Conservation (phyloP, 225 moss, liverwort and hornwort species). For the Neckera pumila region DNA sequence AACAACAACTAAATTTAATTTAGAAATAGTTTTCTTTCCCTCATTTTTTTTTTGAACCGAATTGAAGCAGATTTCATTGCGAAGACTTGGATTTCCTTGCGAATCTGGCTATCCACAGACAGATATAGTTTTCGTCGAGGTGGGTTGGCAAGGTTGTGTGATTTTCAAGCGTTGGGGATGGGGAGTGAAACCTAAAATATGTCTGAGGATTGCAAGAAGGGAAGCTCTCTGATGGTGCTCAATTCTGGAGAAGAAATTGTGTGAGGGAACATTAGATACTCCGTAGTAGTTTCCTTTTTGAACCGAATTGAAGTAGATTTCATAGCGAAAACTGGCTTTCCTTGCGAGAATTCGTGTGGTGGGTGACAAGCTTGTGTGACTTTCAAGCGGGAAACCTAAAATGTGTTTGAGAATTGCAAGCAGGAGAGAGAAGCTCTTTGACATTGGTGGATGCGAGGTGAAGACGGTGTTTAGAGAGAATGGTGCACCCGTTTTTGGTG, state of each 20-base stretch:
- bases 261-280: neutral
- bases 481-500: conserved; percentile 27
- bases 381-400: neutral
- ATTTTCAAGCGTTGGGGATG: neutral
- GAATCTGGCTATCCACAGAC: neutral
- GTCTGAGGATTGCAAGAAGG: neutral
- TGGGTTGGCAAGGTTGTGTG: neutral
- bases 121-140: neutral
- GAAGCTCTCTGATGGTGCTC: neutral
- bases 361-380: neutral
- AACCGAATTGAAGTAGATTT: neutral
- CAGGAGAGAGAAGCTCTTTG: neutral
- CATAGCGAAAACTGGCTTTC: neutral
- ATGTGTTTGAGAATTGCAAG: neutral
- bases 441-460: neutral
- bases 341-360: neutral
- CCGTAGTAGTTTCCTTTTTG: neutral
- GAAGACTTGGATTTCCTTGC: neutral
- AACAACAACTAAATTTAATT: too few relatives aligned
- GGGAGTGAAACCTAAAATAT: neutral
- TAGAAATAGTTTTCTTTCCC: neutral
- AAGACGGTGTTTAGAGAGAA: neutral
- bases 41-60: neutral
- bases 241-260: neutral
- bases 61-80: neutral